Evolutionary conservation across 2,329 filamentous ascomycete genomes (phyloP).

Genomic region (Ambrosiella xylebori): DNA sequence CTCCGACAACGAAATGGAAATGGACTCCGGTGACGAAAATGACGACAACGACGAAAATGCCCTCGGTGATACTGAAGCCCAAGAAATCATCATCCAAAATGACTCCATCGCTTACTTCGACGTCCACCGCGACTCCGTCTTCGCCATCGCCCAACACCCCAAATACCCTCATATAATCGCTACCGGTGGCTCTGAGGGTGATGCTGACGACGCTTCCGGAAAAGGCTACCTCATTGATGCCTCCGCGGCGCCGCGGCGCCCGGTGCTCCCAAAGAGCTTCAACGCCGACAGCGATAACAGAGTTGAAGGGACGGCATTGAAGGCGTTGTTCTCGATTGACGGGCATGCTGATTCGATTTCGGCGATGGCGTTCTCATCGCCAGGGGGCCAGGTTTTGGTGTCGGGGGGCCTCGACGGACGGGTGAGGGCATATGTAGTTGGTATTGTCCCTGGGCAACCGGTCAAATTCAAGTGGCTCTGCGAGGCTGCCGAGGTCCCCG

Average conservation of each 20-base stretch:
- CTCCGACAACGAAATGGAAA: conserved; percentile 47
- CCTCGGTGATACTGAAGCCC: conserved; percentile 17
- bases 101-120: conserved; percentile 92
- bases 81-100: conserved; percentile 68
- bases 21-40: conserved; percentile 59
- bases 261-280: conserved; percentile 62
- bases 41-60: conserved; percentile 30
- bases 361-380: conserved; percentile 66
- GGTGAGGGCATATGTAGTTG: conserved; percentile 50
- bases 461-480: conserved; percentile 45
- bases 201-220: conserved; percentile 45
- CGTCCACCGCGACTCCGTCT: conserved; percentile 75
- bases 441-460: conserved; percentile 28
- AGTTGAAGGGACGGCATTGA: conserved; percentile 31
- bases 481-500: conserved; percentile 76
- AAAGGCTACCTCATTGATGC: conserved; percentile 75
- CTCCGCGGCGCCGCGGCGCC: conserved; percentile 41
- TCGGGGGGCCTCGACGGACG: conserved; percentile 77
- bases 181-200: conserved; percentile 59
- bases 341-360: conserved; percentile 88
- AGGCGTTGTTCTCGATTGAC: conserved; percentile 57
- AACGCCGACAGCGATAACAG: conserved; percentile 43
- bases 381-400: conserved; percentile 67
- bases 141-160: conserved; percentile 88
- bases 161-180: conserved; percentile 59